Percentiles rank a stretch among this genome's conserved stretches.
Evolutionary conservation across 345 rosid species (phyloP).

Genomic region (Hevea brasiliensis): DNA sequence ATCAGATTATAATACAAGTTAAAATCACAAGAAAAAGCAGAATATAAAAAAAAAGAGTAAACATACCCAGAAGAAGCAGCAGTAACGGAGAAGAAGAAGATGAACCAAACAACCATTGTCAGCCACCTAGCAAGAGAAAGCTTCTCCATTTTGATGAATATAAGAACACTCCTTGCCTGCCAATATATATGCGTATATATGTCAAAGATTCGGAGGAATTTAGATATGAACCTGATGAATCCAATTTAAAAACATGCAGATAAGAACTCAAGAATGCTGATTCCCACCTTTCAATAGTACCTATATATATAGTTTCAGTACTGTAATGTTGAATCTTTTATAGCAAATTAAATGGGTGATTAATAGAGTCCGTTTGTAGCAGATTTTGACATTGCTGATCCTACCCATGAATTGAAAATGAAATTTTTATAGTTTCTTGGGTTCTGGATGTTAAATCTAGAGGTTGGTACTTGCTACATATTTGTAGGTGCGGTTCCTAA

Average conservation of each 20-base stretch:
- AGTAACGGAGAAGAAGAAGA: background rate
- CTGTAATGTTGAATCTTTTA: background rate
- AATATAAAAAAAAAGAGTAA: too few species aligned
- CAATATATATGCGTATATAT: too few species aligned
- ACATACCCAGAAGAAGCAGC: background rate
- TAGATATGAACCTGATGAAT: too few species aligned
- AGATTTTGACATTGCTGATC: background rate
- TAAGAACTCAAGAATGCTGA: background rate
- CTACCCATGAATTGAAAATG: background rate
- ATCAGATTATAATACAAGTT: too few species aligned
- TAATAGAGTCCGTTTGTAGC: background rate
- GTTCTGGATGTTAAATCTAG: background rate
- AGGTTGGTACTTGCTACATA: background rate
- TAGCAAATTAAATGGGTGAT: background rate
- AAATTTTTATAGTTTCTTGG: background rate
- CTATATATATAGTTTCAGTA: background rate
- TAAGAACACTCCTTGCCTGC: background rate
- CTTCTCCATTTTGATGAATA: background rate
- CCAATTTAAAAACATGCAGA: background rate
- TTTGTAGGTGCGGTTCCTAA: conserved; percentile 12
- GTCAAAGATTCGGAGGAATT: too few species aligned
- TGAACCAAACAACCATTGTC: conserved; percentile 7
- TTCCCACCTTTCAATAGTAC: too few species aligned
- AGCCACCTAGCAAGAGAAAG: background rate
- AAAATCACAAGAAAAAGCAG: too few species aligned